These are phyloP conservation scores for Solanum bulbocastanum DNA, from an alignment of 257 asterid species.

Conservation along the genomic window DNA sequence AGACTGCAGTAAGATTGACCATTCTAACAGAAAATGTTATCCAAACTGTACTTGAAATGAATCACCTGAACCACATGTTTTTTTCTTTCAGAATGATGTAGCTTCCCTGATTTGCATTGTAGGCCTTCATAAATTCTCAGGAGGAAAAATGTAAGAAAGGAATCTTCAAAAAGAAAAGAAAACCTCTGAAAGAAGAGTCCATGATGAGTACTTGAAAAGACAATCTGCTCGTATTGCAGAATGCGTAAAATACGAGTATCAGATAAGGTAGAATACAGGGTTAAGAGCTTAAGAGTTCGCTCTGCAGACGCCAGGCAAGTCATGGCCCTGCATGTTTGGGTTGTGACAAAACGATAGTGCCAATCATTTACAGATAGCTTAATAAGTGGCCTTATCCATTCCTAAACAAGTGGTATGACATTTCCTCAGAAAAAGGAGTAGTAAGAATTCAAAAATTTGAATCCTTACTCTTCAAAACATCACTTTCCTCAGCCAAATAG, in stretches of 20 bases:
- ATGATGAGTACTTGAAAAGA: background rate
- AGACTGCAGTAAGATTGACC: background rate
- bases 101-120: background rate
- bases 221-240: background rate
- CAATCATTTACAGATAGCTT: background rate
- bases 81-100: background rate
- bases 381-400: background rate
- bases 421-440: background rate
- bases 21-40: background rate
- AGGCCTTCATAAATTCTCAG: background rate
- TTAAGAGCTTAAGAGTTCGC: background rate
- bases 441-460: background rate
- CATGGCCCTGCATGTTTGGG: background rate
- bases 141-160: background rate
- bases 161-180: background rate
- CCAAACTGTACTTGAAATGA: background rate
- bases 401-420: background rate
- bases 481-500: slow-evolving; percentile 30
- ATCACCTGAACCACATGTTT: background rate
- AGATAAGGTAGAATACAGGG: background rate
- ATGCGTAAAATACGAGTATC: background rate
- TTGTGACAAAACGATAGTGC: background rate
- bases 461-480: slow-evolving; percentile 26
- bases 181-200: background rate
- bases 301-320: background rate